Base-by-base conservation (phyloP, 139 green algal genomes). In the Gonium pectorale region DNA sequence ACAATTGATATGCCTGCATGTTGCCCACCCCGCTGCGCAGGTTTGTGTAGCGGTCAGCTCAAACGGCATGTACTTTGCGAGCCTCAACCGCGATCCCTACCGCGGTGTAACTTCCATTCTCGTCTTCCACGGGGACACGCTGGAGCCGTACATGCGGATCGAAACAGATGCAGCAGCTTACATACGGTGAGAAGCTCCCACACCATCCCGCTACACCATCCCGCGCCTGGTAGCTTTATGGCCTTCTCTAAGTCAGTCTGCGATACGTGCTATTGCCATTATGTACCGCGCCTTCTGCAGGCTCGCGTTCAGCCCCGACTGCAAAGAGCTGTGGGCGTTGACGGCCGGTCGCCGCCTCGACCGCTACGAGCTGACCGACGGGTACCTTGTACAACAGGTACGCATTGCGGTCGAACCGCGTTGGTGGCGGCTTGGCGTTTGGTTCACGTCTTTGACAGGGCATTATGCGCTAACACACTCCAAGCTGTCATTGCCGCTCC, bases 121-220 rank as follows among this genome's bases (percentile, higher is more conserved):
- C 40, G n/a, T 95, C 31, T 94, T 94, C 78, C 75, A 94, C 71
- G 82, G 72, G 4, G 67, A 35, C 67, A 90, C 86, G 22, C 67
- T 94, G 83, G 88, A 93, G 83, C 90, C 89, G 5, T 73, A 88
- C 80, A 89, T 92, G 85, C 87, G 90, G 44, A 86, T 94, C 24
- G 85, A 93, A 46, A 92, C 89, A 29, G 83, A 91, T 40, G 78
- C 77, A 1, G 6, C 75, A 17, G 29, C 74, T 2, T 91, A 86
- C 77, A 82, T 60, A 1, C 85, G 73, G 87, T 88, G 51, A 26
- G 80, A 29, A 19, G 11, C n/a, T 63, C 21, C 21, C 21, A 11
- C 5, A 31, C 29, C n/a, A n/a, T n/a, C n/a, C n/a, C n/a, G n/a
- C n/a, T n/a, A n/a, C n/a, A n/a, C n/a, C n/a, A n/a, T n/a, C n/a